A percentile compares a stretch with the other conserved stretches of the same genome.
phyloP scores from a whole-genome alignment of 2,329 filamentous ascomycete species.

The Apiospora koreana region DNA sequence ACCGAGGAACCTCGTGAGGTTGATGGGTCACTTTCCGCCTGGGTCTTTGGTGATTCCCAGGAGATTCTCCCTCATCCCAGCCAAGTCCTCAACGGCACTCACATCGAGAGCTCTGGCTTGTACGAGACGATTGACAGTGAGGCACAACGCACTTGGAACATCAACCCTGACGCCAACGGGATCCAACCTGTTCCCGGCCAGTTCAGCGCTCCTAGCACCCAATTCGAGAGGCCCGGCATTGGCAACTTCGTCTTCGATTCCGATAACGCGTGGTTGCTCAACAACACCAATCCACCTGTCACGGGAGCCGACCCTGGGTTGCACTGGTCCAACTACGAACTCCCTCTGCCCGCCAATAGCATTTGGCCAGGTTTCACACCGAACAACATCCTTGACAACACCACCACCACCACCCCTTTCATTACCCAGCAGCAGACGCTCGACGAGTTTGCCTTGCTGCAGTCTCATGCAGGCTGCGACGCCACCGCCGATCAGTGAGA shows the following conservation, averaged over 20 bases:
- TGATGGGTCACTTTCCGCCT: neutral
- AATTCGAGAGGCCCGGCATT: neutral
- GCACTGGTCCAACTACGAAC: neutral
- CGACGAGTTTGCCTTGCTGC: slow-evolving; percentile 13
- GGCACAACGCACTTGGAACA: too few species aligned
- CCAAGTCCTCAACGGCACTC: neutral
- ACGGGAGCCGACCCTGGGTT: neutral
- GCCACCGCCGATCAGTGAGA: slow-evolving; percentile 25
- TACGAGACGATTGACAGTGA: neutral
- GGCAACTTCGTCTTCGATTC: neutral
- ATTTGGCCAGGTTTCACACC: too few species aligned
- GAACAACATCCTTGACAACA: neutral
- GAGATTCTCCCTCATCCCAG: neutral
- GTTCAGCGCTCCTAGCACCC: neutral
- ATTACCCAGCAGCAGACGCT: neutral
- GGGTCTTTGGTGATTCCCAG: neutral
- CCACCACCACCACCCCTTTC: neutral
- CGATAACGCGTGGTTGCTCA: neutral
- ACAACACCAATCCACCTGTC: neutral
- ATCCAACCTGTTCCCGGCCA: neutral
- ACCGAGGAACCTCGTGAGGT: neutral
- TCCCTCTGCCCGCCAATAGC: neutral
- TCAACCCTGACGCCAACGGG: neutral
- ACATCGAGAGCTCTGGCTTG: neutral
- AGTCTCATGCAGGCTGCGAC: slow-evolving; percentile 20